Evolutionary conservation across 2,329 filamentous ascomycete genomes (phyloP).

Genomic region (Cryphonectria radicalis): DNA sequence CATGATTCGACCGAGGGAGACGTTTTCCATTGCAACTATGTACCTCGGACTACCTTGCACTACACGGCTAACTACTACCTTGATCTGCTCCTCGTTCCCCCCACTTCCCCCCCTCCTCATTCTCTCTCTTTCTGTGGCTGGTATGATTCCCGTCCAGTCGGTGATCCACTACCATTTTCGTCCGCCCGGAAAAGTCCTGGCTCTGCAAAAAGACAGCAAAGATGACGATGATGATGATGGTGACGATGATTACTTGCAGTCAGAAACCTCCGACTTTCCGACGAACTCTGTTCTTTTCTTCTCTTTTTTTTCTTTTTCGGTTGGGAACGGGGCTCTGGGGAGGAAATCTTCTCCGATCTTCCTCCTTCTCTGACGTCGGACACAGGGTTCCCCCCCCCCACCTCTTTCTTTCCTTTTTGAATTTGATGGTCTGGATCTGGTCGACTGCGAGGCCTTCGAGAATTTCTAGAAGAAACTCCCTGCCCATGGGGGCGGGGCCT

Average conservation of each 20-base stretch:
- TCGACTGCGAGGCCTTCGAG: neutral
- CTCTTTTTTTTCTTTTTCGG: neutral
- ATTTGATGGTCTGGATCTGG: neutral
- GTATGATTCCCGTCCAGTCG: neutral
- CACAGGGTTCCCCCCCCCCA: neutral
- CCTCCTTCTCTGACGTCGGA: neutral
- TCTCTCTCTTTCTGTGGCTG: neutral
- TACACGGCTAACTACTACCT: neutral
- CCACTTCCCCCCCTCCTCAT: neutral
- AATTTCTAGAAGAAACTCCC: constrained; percentile 3
- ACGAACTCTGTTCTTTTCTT: neutral
- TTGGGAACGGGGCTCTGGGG: neutral
- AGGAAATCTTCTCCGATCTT: neutral
- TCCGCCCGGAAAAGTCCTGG: neutral
- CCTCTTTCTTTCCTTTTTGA: neutral
- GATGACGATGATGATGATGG: neutral
- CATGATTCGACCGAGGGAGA: neutral
- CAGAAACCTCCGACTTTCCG: constrained; percentile 8
- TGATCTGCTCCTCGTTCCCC: too few relatives aligned
- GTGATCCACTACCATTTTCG: neutral
- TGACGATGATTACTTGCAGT: neutral
- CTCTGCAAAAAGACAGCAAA: neutral
- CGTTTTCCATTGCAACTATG: neutral
- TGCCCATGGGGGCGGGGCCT: neutral
- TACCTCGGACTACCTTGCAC: neutral